Evolutionary conservation across 2,329 filamentous ascomycete species (phyloP), one percentile per base, ranked within the genome.

Genomic region (Ophiostoma triangulosporum): DNA sequence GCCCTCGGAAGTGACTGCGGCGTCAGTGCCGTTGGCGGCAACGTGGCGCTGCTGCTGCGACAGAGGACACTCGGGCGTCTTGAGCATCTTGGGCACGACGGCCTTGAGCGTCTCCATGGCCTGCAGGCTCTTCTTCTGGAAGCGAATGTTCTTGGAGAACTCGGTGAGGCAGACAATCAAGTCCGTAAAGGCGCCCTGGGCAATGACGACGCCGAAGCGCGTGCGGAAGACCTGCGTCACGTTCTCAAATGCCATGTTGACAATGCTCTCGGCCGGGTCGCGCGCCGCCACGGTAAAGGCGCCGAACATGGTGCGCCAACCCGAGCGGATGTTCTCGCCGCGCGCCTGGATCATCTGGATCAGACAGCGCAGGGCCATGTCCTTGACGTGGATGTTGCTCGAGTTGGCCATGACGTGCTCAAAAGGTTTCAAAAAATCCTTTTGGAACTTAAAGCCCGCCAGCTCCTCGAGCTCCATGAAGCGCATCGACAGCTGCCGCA

Each of bases 251-350:
- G 94, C 90, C 62, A 98, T 81, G 63, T 90, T 96, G 57, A 98
- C 93, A 59, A 99, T 96, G 58, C 83, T 84, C 72, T 98, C 93
- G 64, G 95, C 90, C 15, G 86, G 88, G 64, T 97, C 94, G 57
- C 85, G 78, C 17, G 94, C 93, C 27, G 94, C 93, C 35, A 97
- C 89, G 1, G 91, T 96, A 64, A 98, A 98, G 29, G 96, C 91
- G 4, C 91, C 93, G 68, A 99, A 97, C 91, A 99, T 98, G 20
- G 94, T 97, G 65, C 93, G 85, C 93, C 93, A 99, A 5, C 93
- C 93, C 36, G 90, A 96, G 51, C 91, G 84, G 63, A 99, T 98
- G 61, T 97, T 97, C 68, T 96, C 86, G 6, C 94, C 94, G 55
- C 88, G 80, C 31, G 91, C 90, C 70, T 98, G 93, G 48, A 98